phyloP scores from a whole-genome alignment of 768 basidiomycete species.

The Phylloporus arenicola region DNA sequence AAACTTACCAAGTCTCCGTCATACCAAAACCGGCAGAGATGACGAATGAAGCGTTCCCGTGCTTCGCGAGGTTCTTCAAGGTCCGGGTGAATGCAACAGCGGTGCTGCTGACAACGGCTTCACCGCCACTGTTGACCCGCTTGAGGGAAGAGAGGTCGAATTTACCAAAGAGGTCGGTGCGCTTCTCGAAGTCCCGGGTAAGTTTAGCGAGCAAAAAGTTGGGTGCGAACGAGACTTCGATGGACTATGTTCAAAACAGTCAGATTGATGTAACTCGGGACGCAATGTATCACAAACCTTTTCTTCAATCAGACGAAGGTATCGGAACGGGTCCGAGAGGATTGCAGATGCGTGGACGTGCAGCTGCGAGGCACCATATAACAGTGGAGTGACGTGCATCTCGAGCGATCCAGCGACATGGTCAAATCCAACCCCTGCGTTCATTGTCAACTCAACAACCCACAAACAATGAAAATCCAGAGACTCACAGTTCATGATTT shows the following conservation, averaged over 20 bases:
- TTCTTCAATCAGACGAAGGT: no score
- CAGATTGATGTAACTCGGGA: slow-evolving; percentile 2
- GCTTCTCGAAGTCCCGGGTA: slow-evolving; percentile 27
- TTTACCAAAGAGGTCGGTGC: slow-evolving; percentile 16
- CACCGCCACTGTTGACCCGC: no score
- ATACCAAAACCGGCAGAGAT: no score
- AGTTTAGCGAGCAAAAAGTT: slow-evolving; percentile 39
- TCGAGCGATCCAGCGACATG: no score
- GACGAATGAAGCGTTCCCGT: slow-evolving; percentile 30
- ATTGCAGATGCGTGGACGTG: no score
- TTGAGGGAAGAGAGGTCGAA: no score
- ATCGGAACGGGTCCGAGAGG: no score
- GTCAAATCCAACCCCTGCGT: no score
- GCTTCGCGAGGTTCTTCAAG: slow-evolving; percentile 20
- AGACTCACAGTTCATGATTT: slow-evolving; percentile 36
- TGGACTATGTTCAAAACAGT: slow-evolving; percentile 16
- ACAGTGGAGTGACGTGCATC: no score
- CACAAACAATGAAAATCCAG: not conserved
- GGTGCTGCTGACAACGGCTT: slow-evolving; percentile 30
- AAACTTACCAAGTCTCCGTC: slow-evolving; percentile 32
- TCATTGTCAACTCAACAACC: not conserved
- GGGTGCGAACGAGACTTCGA: slow-evolving; percentile 31
- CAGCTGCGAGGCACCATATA: no score
- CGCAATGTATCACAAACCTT: no score
- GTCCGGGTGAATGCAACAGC: slow-evolving; percentile 32